Base-by-base conservation (phyloP, 176 grass and related monocot species). In the Bonia amplexicaulis region DNA sequence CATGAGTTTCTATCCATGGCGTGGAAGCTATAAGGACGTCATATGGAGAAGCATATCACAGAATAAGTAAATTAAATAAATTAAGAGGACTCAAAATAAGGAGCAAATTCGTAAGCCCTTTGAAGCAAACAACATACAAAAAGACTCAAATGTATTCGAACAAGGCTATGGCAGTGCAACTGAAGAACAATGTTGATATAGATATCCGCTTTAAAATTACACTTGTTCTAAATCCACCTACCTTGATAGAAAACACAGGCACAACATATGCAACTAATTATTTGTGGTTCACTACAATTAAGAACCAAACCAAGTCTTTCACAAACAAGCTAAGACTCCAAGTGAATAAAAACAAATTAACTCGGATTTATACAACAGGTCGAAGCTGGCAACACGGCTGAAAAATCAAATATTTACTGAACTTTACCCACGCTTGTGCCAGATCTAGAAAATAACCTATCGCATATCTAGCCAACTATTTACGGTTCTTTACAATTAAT, bases 381-480 rank as follows among this genome's bases (percentile, higher is more conserved):
- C 40, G 0, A 47, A 47, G 12, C 10, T 61, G 35, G 39, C 25
- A 64, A 8, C 37, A 60, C 33, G 15, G 3, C 6, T 14, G 13
- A 42, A 59, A 25, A 49, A 6, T 37, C 5, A 51, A 64, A 49
- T 60, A 52, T 19, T 51, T n/a, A 13, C 1, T 29, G 1, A 65
- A 33, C 19, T 73, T 15, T 2, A 71, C 59, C 55, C 42, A 16
- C 1, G 2, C 6, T n/a, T 37, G 31, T 31, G 40, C 23, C 59
- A 71, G 82, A 90, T 85, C 88, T 85, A 81, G 17, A 35, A 49
- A 73, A 73, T 6, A 67, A 5, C 58, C 52, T 6, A 63, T 16
- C 6, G 20, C 31, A 52, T 12, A 26, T 66, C 9, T 3, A 74
- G 39, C 6, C 23, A 79, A 17, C 51, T 61, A 80, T 47, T 20